Evolutionary conservation across 345 rosid species (phyloP), one percentile per base, ranked within the genome.

Genomic region (Sonneratia alba): DNA sequence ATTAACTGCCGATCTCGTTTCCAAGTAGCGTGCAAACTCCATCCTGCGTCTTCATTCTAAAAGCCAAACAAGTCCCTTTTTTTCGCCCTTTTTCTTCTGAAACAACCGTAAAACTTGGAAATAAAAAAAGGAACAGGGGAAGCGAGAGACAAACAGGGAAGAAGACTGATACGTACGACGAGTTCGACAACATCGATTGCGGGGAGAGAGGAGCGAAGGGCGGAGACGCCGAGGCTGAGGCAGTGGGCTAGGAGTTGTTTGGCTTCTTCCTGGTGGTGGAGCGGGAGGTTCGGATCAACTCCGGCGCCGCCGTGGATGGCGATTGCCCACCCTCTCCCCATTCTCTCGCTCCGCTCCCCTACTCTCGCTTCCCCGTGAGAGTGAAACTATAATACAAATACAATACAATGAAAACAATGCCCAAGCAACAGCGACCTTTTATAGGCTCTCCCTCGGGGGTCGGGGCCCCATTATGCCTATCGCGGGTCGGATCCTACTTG

Each of bases 251-350:
- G 86, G 83, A 94, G 97, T 77, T 77, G 74, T 77, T 90, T 94
- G 43, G 99, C 99, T 67, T 86, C 82, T 72, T 94, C 97, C 66
- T 91, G 99, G 45, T 95, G 80, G 66, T 88, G 85, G 0, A 55
- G 73, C 6, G 97, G 97, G 78, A 94, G 97, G 77, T 89, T 90
- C 0, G 99, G 97, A 82, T 94, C 99, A n/a, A 94, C 85, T 32
- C 97, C 99, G 36, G 99, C 97, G 81, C 99, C 99, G 19, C 99
- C 99, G 69, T 94, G 99, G 83, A 94, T 89, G 21, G 97, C 99
- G 15, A 94, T 94, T 53, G 99, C 99, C 97, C 99, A 91, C 10
- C 82, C 85, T 36, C 88, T 96, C 93, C 92, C 90, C 61, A 24
- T 43, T 12, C 48, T 63, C 56, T 36, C 24, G 59, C 59, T 13